Evolutionary conservation across 768 basidiomycete genomes (phyloP), one percentile per base, ranked within the genome.

Genomic region (Russula sp.): DNA sequence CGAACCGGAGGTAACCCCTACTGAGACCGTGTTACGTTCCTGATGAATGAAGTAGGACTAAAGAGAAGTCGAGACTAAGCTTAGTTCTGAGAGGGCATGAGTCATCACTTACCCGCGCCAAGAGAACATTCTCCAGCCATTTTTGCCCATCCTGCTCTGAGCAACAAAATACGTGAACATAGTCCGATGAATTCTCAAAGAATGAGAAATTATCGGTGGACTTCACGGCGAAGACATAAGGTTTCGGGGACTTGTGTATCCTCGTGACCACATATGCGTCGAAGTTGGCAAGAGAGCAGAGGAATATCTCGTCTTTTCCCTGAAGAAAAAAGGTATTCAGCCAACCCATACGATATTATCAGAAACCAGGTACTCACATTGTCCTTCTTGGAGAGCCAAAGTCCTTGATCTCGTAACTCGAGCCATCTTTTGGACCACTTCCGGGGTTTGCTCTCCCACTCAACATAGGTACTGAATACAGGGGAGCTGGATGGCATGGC

Each of bases 351-450:
- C 16, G 22, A 60, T n/a, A 34, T 14, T 26, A 28, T 24, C 10
- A 55, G 64, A 54, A 32, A 18, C 55, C 44, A 5, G 30, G 61
- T 26, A 77, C 83, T 67, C 69, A 94, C 94, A 72, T 84, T 88
- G 60, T 97, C 93, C 20, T 90, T 88, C 76, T 98, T 98, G 34
- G 92, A 88, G 42, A 96, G 73, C 82, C 87, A 96, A 59, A 98
- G 72, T 64, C 84, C 83, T 67, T 95, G 92, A 71, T 95, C 93
- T 54, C 91, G 82, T 28, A 97, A 82, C 70, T 88, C 85, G 72
- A 99, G 79, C 85, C 88, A 95, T 38, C 93, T 84, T 76, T 98
- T 98, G 61, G 80, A 88, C 97, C 96, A 99, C 75, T 97, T 97
- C 40, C 94, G 94, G 64, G 88, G 84, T 76, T 96, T 98, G 51